A percentile compares a stretch with the other conserved stretches of the same genome.
Conservation (phyloP, 2,329 filamentous ascomycete species). For the Beauveria rudraprayagi region DNA sequence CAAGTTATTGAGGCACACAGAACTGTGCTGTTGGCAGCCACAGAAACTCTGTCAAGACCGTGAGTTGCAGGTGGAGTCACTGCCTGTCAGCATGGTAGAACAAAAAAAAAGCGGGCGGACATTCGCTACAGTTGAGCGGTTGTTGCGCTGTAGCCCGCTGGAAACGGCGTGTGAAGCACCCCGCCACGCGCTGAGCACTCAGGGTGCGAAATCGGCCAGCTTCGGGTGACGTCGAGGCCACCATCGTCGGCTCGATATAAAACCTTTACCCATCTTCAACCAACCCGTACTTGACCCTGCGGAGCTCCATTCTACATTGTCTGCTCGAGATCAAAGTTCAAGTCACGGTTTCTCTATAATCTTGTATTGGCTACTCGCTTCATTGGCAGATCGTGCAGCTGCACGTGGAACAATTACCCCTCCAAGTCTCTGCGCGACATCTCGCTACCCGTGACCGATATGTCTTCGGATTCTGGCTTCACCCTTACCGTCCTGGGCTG, state of each 20-base stretch:
- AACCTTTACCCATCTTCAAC: conserved; percentile 8
- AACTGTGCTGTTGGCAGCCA: not conserved
- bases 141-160: not conserved
- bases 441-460: conserved; percentile 6
- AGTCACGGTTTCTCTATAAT: not conserved
- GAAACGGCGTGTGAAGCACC: not conserved
- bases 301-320: conserved; percentile 15
- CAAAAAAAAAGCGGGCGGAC: not conserved
- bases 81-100: not conserved
- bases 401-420: not conserved
- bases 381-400: not conserved
- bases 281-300: not conserved
- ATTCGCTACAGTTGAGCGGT: not conserved
- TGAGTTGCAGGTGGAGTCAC: not conserved
- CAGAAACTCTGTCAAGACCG: not conserved
- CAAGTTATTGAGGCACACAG: not conserved
- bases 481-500: conserved; percentile 77
- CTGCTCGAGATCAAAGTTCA: not conserved
- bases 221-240: conserved; percentile 4
- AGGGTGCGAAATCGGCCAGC: conserved; percentile 2
- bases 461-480: conserved; percentile 28
- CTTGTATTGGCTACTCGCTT: not conserved
- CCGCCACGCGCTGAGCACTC: not conserved
- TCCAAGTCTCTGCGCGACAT: conserved; percentile 1
- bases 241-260: conserved; percentile 1